Percentiles rank a stretch among this genome's conserved stretches.
phyloP scores from a whole-genome alignment of 495 filamentous ascomycete genomes.

The Neurospora intermedia region DNA sequence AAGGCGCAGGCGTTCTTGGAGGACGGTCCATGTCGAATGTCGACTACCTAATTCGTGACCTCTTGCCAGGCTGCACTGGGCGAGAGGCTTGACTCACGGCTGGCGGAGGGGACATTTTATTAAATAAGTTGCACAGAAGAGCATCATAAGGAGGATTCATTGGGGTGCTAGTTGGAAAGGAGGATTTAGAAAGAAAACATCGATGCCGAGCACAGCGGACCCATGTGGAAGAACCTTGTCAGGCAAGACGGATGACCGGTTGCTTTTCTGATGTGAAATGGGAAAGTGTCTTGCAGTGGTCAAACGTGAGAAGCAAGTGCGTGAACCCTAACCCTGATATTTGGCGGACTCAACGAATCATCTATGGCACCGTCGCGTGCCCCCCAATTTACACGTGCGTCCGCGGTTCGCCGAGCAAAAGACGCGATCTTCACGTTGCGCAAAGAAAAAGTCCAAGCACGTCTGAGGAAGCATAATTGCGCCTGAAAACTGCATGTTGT shows the following conservation, averaged over 20 bases:
- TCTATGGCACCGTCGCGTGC: background rate
- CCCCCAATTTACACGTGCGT: background rate
- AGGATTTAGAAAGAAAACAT: background rate
- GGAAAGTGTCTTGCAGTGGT: background rate
- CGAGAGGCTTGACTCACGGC: background rate
- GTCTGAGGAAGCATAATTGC: background rate
- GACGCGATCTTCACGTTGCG: background rate
- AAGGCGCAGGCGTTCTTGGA: background rate
- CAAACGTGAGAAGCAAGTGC: background rate
- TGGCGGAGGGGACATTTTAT: background rate
- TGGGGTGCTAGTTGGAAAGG: background rate
- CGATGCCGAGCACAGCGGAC: background rate
- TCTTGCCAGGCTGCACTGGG: background rate
- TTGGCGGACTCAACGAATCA: no score
- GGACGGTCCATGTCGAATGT: background rate
- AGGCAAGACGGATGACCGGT: background rate
- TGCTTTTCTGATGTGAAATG: background rate
- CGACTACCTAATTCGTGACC: background rate
- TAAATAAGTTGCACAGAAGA: background rate
- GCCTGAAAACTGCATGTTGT: background rate
- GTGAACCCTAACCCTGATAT: background rate
- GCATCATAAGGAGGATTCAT: background rate
- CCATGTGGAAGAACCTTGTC: background rate
- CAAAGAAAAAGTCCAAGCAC: background rate
- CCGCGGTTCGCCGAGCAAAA: background rate